phyloP scores from a whole-genome alignment of 2,329 filamentous ascomycete species.

The Cladosporium colombiae region DNA sequence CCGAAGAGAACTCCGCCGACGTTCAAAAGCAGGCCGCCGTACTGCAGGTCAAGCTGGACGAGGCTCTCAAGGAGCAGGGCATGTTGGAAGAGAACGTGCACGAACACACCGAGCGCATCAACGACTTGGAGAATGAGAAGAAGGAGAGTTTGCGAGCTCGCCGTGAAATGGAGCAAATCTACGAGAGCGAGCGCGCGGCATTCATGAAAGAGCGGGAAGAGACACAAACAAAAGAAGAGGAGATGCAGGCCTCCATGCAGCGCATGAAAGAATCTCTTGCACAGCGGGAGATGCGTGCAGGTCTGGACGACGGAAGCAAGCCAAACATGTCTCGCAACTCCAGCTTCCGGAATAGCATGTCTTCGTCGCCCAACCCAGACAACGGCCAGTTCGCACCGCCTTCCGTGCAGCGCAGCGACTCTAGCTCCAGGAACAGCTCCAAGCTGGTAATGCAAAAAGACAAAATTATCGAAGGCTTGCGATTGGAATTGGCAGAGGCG shows the following conservation, averaged over 20 bases:
- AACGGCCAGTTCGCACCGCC: conserved; percentile 78
- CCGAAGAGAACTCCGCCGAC: conserved; percentile 66
- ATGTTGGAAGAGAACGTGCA: conserved; percentile 86
- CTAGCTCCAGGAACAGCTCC: conserved; percentile 78
- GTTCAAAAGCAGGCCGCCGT: conserved; percentile 83
- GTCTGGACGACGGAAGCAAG: conserved; percentile 53
- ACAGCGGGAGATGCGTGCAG: conserved; percentile 64
- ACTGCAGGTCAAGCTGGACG: conserved; percentile 81
- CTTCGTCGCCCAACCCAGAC: conserved; percentile 66
- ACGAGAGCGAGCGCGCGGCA: conserved; percentile 84
- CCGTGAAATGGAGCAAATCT: conserved; percentile 88
- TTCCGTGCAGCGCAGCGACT: conserved; percentile 83
- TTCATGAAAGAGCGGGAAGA: conserved; percentile 93
- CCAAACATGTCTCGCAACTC: conserved; percentile 49
- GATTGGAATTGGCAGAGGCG: conserved; percentile 88
- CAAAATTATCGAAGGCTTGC: conserved; percentile 88
- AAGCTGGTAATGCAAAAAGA: conserved; percentile 93
- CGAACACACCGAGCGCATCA: conserved; percentile 81
- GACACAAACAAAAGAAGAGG: conserved; percentile 78
- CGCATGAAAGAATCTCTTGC: conserved; percentile 86
- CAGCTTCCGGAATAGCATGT: conserved; percentile 30
- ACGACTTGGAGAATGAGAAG: conserved; percentile 79
- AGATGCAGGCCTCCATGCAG: conserved; percentile 87
- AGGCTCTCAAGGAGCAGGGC: conserved; percentile 77
- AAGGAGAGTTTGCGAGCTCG: conserved; percentile 79